These are phyloP conservation scores for Mycena kentingensis DNA, from an alignment of 768 basidiomycete genomes.

Conservation along the genomic window DNA sequence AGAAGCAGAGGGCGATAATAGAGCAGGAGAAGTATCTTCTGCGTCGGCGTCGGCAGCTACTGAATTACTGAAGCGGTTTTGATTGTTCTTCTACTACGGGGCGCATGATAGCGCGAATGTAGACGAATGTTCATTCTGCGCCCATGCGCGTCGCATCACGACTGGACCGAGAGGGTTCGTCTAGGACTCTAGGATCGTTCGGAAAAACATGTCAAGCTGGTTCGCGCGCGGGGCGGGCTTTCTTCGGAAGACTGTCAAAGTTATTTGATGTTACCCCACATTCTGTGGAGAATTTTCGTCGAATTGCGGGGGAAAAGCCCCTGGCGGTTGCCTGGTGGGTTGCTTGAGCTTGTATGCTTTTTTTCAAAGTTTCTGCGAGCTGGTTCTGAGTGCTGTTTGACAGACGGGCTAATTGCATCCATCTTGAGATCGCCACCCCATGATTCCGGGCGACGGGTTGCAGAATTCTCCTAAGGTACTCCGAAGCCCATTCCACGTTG, in stretches of 20 bases:
- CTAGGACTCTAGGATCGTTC: too few relatives aligned
- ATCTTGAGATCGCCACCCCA: too few relatives aligned
- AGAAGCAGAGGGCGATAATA: constrained; percentile 33
- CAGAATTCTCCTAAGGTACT: too few relatives aligned
- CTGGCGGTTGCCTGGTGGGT: too few relatives aligned
- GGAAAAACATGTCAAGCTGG: constrained; percentile 11
- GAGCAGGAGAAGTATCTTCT: constrained; percentile 8
- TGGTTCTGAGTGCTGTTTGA: not conserved
- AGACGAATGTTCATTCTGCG: not conserved
- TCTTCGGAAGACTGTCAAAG: constrained; percentile 9
- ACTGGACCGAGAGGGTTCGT: not conserved
- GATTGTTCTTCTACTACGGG: constrained; percentile 9
- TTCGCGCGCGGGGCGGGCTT: constrained; percentile 4
- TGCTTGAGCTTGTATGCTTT: not conserved
- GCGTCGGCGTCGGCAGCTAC: constrained; percentile 37
- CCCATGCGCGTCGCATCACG: not conserved
- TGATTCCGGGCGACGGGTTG: too few relatives aligned
- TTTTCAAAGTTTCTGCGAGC: not conserved
- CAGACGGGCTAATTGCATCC: too few relatives aligned
- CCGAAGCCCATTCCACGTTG: constrained; percentile 23
- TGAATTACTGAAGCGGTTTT: constrained; percentile 43
- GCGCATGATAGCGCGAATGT: not conserved
- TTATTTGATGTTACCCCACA: constrained; percentile 9
- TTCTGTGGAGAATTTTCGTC: constrained; percentile 9
- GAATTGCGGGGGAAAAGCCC: constrained; percentile 5